Base-by-base conservation (phyloP, 176 grass and related monocot species). In the Saccharum officinarum region DNA sequence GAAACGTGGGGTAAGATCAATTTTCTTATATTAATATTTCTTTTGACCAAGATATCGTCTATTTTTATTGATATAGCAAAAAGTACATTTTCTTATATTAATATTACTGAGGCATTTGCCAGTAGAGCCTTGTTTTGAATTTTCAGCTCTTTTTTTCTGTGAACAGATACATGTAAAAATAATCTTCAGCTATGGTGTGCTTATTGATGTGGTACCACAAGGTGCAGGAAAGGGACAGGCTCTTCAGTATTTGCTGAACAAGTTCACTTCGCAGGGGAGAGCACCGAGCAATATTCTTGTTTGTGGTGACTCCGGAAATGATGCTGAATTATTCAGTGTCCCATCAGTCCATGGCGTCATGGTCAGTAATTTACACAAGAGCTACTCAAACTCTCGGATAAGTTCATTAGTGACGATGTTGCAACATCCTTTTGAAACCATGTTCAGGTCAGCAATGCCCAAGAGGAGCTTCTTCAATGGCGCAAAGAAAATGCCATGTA, bases 401-500 rank as follows among this genome's bases (percentile, higher is more conserved):
- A 89, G 15, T 78, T 69, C 74, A 60, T 15, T 1, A 0, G 0
- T 60, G 34, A 46, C 0, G 47, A 79, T 75, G 7, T 74, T 74
- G 42, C 23, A 10, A 74, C 59, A 64, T 55, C 31, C 33, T 77
- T 44, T 80, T 67, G 81, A 91, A 65, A 38, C 77, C 54, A 76
- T 87, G 38, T 74, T 84, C 82, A 98, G 96, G 96, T 98, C 37
- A 89, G 81, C 77, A 98, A 95, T 89, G 89, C 96, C 77, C 90
- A 90, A 69, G 93, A 94, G 83, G 96, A 98, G 60, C 76, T 98
- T 64, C 83, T 95, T 71, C 83, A 95, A 45, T 98, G 96, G 96
- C 87, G 92, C 30, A 71, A 81, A 84, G 74, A 90, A 81, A 95
- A 95, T 73, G 91, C 80, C 50, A 90, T 75, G 63, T 42, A 57